Percentiles rank a stretch among this genome's conserved stretches.
phyloP scores from a whole-genome alignment of 2,329 filamentous ascomycete genomes.

The Fragosphaeria purpurea region DNA sequence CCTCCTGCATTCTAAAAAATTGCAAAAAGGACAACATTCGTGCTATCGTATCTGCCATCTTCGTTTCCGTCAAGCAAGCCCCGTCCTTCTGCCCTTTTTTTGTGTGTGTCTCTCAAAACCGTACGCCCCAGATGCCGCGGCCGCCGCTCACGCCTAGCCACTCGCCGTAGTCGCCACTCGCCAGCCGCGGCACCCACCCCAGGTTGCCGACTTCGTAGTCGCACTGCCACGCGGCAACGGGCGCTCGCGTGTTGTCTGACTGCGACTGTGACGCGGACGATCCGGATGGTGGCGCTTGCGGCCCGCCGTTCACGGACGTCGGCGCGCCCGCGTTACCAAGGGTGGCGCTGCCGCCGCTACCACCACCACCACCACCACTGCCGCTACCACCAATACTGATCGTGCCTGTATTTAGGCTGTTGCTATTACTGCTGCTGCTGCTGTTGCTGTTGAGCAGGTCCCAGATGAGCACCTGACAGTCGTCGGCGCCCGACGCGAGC shows the following conservation, averaged over 20 bases:
- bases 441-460: constrained; percentile 66
- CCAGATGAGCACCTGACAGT: constrained; percentile 87
- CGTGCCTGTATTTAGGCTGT: too few relatives aligned
- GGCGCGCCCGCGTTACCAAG: neutral
- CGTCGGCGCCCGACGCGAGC: constrained; percentile 83
- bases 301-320: constrained; percentile 18
- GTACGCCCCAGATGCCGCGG: constrained; percentile 71
- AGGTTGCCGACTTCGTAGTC: constrained; percentile 82
- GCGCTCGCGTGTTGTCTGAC: constrained; percentile 51
- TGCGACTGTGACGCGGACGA: constrained; percentile 34
- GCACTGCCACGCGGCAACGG: constrained; percentile 71
- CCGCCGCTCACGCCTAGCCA: constrained; percentile 79
- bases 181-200: constrained; percentile 68
- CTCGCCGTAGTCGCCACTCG: constrained; percentile 61
- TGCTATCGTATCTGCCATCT: too few relatives aligned
- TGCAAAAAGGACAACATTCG: too few relatives aligned
- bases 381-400: too few relatives aligned
- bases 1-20: too few relatives aligned
- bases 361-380: too few relatives aligned
- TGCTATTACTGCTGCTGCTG: constrained; percentile 14
- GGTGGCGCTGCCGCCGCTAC: neutral
- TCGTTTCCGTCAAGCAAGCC: too few relatives aligned
- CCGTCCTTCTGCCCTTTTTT: neutral
- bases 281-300: constrained; percentile 34
- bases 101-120: constrained; percentile 11